Evolutionary conservation across 2,329 filamentous ascomycete genomes (phyloP), one percentile per base, ranked within the genome.

Genomic region (Paecilomyces formosus): DNA sequence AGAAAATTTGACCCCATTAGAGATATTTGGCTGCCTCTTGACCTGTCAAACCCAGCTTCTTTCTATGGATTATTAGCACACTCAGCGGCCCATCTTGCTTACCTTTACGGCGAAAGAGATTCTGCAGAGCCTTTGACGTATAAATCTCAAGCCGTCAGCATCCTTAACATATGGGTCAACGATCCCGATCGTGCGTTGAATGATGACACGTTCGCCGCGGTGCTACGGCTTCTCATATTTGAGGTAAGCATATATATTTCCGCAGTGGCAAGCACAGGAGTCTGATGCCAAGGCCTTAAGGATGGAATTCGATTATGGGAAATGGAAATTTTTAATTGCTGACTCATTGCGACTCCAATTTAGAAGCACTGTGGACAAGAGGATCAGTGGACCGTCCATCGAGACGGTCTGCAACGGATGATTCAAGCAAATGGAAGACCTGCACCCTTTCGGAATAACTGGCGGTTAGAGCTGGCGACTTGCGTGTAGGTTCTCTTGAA

Each of bases 51-150:
- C 50, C 53, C 58, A 3, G 58, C 56, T 21, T 60, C 58, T n/a
- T 60, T 60, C 50, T 55, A 60, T 24, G 58, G 56, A 12, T 58
- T 60, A 21, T 30, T 60, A 24, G 58, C 58, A 15, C 58, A 60
- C 45, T 21, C 58, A 3, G 58, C 58, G 5, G 58, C 58, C 7
- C 58, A 60, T 55, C 22, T 60, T 13, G 56, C 53, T 4, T 58
- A 58, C 35, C 45, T 60, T 3, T 54, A 39, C 13, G 58, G 56
- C 49, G 33, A 57, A 18, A 55, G 53, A 13, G 21, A 60, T 21
- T 53, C 56, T 4, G 22, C 55, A 9, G 58, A 60, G 57, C 49
- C 53, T 5, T 31, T 60, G 15, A 58, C 30, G 24, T 60, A 58
- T 22, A 60, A 60, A 9, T 31, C 53, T 18, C 55, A 60, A 35